Conservation (phyloP, 257 asterid species). For the Euphrasia confusa region DNA sequence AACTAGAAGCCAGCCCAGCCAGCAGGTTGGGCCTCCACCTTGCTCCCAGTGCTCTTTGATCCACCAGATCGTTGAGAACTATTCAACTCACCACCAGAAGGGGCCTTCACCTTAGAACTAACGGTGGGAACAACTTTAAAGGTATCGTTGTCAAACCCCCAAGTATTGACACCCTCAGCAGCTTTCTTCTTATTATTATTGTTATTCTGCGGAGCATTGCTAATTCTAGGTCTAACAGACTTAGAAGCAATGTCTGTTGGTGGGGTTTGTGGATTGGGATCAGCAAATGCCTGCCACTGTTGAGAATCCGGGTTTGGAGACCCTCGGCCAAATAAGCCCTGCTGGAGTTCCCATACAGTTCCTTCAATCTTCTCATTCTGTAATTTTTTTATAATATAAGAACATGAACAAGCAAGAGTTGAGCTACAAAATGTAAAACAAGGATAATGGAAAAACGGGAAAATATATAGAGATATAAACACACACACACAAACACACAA, state of each 20-base stretch:
- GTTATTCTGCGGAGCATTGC: slow-evolving; percentile 47
- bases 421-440: background rate
- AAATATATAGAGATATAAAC: too few species aligned
- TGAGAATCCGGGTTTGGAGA: slow-evolving; percentile 54
- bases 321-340: slow-evolving; percentile 50
- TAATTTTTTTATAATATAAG: slow-evolving; percentile 13
- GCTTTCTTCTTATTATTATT: slow-evolving; percentile 8
- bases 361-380: slow-evolving; percentile 71
- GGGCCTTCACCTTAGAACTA: slow-evolving; percentile 38
- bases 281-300: slow-evolving; percentile 87
- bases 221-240: slow-evolving; percentile 57
- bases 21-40: slow-evolving; percentile 69
- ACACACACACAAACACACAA: too few species aligned
- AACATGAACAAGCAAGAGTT: background rate
- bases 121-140: slow-evolving; percentile 67
- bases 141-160: slow-evolving; percentile 83
- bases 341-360: slow-evolving; percentile 73
- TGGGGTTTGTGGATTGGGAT: slow-evolving; percentile 38
- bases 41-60: slow-evolving; percentile 43
- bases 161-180: slow-evolving; percentile 36
- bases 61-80: slow-evolving; percentile 53
- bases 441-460: too few species aligned
- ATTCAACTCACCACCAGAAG: slow-evolving; percentile 29
- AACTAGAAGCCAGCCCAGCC: slow-evolving; percentile 95
- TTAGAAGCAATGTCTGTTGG: slow-evolving; percentile 36